A percentile compares a stretch with the other conserved stretches of the same genome.
Evolutionary conservation across 140 eudicot species (phyloP).

Genomic region (Senecio squalidus): DNA sequence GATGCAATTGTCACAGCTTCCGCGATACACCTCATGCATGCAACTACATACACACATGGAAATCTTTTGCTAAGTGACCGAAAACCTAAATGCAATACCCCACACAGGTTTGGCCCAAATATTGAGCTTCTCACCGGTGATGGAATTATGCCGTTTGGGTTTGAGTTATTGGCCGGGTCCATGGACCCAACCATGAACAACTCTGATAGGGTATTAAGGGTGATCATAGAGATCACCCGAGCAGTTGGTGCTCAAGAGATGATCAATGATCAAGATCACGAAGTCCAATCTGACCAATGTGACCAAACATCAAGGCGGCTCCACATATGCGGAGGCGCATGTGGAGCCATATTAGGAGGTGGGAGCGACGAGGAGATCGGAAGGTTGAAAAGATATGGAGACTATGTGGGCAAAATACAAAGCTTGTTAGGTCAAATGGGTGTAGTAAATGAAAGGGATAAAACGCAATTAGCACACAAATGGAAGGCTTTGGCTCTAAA

Average conservation of each 20-base stretch:
- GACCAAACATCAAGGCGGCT: slow-evolving; percentile 5
- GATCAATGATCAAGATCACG: slow-evolving; percentile 23
- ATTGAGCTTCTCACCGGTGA: slow-evolving; percentile 66
- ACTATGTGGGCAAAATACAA: slow-evolving; percentile 38
- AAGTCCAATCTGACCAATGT: background rate
- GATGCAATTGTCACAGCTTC: slow-evolving; percentile 58
- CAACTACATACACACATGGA: slow-evolving; percentile 43
- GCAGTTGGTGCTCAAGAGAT: slow-evolving; percentile 44
- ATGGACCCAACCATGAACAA: slow-evolving; percentile 12
- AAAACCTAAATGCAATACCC: background rate
- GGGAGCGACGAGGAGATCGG: slow-evolving; percentile 56
- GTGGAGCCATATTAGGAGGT: slow-evolving; percentile 72
- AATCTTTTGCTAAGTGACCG: slow-evolving; percentile 24
- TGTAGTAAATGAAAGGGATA: slow-evolving; percentile 5
- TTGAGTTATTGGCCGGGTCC: slow-evolving; percentile 48
- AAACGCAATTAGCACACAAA: slow-evolving; percentile 15
- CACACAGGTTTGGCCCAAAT: slow-evolving; percentile 34
- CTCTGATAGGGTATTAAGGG: slow-evolving; percentile 31
- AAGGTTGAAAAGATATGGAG: slow-evolving; percentile 45
- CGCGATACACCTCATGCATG: slow-evolving; percentile 66
- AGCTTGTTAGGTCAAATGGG: slow-evolving; percentile 26
- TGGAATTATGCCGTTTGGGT: slow-evolving; percentile 58
- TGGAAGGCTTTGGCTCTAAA: slow-evolving; percentile 39
- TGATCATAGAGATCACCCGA: slow-evolving; percentile 42
- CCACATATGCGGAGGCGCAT: slow-evolving; percentile 62